Evolutionary conservation across 106 monocot species (phyloP).

Genomic region (Dendrobium huoshanense): DNA sequence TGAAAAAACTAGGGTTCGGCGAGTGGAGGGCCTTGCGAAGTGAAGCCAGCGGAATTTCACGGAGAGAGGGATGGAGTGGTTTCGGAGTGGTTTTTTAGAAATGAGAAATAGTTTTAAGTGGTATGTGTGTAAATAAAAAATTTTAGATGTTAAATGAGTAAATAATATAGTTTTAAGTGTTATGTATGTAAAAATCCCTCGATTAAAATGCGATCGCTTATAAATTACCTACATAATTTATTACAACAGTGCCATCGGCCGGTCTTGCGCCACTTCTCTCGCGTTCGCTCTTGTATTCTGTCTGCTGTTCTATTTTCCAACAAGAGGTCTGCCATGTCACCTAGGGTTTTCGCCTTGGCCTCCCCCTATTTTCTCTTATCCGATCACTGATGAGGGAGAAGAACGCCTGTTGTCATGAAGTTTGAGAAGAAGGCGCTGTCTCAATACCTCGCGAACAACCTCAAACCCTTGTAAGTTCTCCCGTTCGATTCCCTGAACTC

Average conservation of each 20-base stretch:
- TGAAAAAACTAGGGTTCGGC: too few relatives aligned
- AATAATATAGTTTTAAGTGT: too few relatives aligned
- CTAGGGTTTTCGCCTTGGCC: not conserved
- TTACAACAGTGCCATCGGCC: constrained; percentile 8
- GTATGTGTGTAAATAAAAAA: too few relatives aligned
- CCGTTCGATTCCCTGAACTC: constrained; percentile 10
- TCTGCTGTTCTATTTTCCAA: not conserved
- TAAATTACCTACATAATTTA: not conserved
- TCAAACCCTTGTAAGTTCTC: constrained; percentile 34
- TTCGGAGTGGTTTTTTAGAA: too few relatives aligned
- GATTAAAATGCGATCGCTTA: too few relatives aligned
- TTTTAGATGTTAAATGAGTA: too few relatives aligned
- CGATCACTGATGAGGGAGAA: constrained; percentile 12
- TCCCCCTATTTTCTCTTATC: not conserved
- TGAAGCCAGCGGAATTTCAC: too few relatives aligned
- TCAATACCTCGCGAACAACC: constrained; percentile 37
- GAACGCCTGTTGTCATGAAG: constrained; percentile 24
- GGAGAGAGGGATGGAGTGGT: too few relatives aligned
- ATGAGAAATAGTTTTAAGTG: too few relatives aligned
- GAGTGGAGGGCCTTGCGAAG: too few relatives aligned
- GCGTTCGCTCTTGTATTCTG: not conserved
- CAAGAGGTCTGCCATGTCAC: not conserved
- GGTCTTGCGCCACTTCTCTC: not conserved
- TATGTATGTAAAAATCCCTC: too few relatives aligned
- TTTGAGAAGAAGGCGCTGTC: constrained; percentile 39